Base-by-base conservation (phyloP, 306 rosid genomes). In the Bauhinia variegata region DNA sequence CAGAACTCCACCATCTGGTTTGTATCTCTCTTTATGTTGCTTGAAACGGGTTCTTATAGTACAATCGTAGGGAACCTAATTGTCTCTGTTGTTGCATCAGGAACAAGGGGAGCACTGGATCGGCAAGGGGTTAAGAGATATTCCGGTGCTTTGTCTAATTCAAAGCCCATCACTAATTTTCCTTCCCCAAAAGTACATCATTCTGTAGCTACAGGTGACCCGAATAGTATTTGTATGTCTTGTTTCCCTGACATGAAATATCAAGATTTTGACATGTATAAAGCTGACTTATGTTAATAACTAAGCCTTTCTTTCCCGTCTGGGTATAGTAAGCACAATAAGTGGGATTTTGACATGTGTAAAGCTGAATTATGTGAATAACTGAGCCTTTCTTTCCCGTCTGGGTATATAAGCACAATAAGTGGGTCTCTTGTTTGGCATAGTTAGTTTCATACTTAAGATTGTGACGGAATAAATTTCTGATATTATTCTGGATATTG, bases 1-100 rank as follows among this genome's bases (percentile, higher is more conserved):
- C 8, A 89, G 92, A 72, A 88, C 92, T 32, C 99, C 96, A 68
- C 96, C 97, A 66, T 79, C 90, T 11, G 98, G 98, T 92, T 62
- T 49, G 90, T 82, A 52, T 70, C 38, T 67, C 43, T 38, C 42
- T 59, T 51, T 51, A 55, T 46, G 4, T 7, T 50, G 7, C 18
- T 16, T 15, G 8, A 42, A 38, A 60, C 9, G 61, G 47, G 36
- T 34, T 0, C 36, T 56, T 9, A 46, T 72, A 41, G 30, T 63
- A 59, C 75, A 37, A 41, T 38, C 38, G 16, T 32, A 17, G 70
- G 67, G 49, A 69, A 61, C 33, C 31, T 73, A 32, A 47, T 47
- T 34, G 14, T 43, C 50, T 38, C 18, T 39, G 46, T 61, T 72
- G 17, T 63, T 67, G 58, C 81, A 95, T 97, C 80, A 65, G 84